Percentiles rank a stretch among this genome's conserved stretches.
These are phyloP conservation scores for Microsporum audouinii DNA, from an alignment of 2,329 filamentous ascomycete species.

Conservation along the genomic window DNA sequence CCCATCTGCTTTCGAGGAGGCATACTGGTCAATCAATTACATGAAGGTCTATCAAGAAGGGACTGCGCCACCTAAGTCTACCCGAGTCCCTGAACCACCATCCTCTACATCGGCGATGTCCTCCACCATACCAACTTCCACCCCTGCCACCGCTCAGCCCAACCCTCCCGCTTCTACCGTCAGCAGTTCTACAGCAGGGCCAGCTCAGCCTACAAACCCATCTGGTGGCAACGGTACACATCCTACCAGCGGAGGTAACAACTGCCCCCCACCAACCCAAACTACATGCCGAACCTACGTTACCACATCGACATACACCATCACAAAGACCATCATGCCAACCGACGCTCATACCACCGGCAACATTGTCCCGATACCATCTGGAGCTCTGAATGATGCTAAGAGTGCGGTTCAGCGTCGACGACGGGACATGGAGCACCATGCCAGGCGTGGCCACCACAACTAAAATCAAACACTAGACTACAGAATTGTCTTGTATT, in stretches of 20 bases:
- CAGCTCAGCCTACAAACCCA: background rate
- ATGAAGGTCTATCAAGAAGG: constrained; percentile 48
- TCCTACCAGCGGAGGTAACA: background rate
- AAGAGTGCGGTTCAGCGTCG: constrained; percentile 6
- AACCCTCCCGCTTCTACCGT: background rate
- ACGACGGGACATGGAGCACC: background rate
- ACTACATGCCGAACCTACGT: background rate
- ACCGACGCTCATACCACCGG: background rate
- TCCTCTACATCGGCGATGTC: background rate
- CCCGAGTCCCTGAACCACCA: constrained; percentile 17
- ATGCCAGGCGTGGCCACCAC: background rate
- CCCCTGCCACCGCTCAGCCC: background rate
- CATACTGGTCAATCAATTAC: constrained; percentile 64
- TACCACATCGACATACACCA: background rate
- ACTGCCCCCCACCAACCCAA: constrained; percentile 3
- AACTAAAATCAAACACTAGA: background rate
- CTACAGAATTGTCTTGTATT: background rate
- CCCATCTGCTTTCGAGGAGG: constrained; percentile 54
- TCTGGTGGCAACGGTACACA: background rate
- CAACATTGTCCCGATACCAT: constrained; percentile 8
- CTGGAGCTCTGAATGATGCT: background rate
- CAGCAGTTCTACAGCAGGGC: background rate
- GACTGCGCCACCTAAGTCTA: constrained; percentile 26
- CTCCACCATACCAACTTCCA: background rate
- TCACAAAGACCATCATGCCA: background rate